Evolutionary conservation across 2,329 filamentous ascomycete species (phyloP).

Genomic region (Bipolaris zeicola): DNA sequence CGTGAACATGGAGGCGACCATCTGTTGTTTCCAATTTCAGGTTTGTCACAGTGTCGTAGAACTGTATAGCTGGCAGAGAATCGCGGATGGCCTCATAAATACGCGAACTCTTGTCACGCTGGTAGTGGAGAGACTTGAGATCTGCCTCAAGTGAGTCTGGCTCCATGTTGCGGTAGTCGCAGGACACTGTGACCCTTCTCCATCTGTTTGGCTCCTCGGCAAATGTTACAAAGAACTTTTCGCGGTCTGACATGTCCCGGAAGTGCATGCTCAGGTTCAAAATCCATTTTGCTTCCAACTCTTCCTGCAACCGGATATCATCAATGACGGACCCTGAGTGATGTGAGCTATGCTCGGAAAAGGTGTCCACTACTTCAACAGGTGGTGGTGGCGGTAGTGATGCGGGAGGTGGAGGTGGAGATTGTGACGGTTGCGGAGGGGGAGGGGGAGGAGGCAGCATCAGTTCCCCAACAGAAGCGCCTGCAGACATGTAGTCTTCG

Average conservation of each 20-base stretch:
- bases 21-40: slow-evolving; percentile 89
- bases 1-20: slow-evolving; percentile 89
- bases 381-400: neutral
- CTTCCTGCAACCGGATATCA: slow-evolving; percentile 72
- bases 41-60: slow-evolving; percentile 95
- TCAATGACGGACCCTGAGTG: slow-evolving; percentile 50
- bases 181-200: slow-evolving; percentile 88
- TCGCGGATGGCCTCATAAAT: slow-evolving; percentile 96
- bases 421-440: slow-evolving; percentile 23
- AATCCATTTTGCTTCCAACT: slow-evolving; percentile 90
- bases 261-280: slow-evolving; percentile 99
- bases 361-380: slow-evolving; percentile 35
- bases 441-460: slow-evolving; percentile 1
- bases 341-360: slow-evolving; percentile 40
- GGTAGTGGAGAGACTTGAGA: slow-evolving; percentile 75
- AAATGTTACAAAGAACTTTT: slow-evolving; percentile 98
- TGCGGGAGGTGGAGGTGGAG: slow-evolving; percentile 20
- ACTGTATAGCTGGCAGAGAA: slow-evolving; percentile 90
- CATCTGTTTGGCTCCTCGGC: slow-evolving; percentile 78
- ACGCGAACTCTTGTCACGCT: slow-evolving; percentile 88
- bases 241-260: slow-evolving; percentile 85
- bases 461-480: neutral
- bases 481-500: slow-evolving; percentile 30
- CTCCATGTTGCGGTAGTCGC: slow-evolving; percentile 85
- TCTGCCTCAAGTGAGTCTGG: slow-evolving; percentile 85